phyloP scores from a whole-genome alignment of 2,329 filamentous ascomycete species.

The Diplodia seriata region DNA sequence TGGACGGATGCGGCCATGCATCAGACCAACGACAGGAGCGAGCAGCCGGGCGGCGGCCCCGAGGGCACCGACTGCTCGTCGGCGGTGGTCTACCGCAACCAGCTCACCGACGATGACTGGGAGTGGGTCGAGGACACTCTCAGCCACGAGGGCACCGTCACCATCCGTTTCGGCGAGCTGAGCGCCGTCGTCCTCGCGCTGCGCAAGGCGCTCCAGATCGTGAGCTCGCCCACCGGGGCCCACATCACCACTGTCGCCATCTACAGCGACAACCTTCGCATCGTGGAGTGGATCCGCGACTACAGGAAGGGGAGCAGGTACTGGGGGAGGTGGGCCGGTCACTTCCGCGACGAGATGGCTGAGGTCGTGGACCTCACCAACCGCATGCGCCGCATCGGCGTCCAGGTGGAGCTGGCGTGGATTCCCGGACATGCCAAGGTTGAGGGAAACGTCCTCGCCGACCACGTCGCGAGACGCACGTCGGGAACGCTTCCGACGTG shows the following conservation, averaged over 20 bases:
- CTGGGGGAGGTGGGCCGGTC: neutral
- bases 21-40: neutral
- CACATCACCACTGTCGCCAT: neutral
- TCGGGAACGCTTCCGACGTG: neutral
- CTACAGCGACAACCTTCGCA: constrained; percentile 7
- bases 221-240: neutral
- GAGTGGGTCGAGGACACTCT: neutral
- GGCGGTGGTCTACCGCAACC: neutral
- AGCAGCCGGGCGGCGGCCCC: neutral
- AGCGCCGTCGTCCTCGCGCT: neutral
- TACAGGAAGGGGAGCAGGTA: neutral
- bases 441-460: neutral
- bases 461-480: neutral
- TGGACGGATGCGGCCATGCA: neutral
- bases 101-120: neutral
- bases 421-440: neutral
- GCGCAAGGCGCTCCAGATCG: neutral
- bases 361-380: neutral
- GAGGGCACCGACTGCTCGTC: neutral
- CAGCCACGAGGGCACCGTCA: neutral
- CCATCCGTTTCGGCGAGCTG: constrained; percentile 6
- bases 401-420: constrained; percentile 8
- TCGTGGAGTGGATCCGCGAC: neutral
- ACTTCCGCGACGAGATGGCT: neutral
- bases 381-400: neutral